A percentile compares a stretch with the other conserved stretches of the same genome.
phyloP scores from a whole-genome alignment of 192 early-diverging fungal species.

The Backusella sp. region DNA sequence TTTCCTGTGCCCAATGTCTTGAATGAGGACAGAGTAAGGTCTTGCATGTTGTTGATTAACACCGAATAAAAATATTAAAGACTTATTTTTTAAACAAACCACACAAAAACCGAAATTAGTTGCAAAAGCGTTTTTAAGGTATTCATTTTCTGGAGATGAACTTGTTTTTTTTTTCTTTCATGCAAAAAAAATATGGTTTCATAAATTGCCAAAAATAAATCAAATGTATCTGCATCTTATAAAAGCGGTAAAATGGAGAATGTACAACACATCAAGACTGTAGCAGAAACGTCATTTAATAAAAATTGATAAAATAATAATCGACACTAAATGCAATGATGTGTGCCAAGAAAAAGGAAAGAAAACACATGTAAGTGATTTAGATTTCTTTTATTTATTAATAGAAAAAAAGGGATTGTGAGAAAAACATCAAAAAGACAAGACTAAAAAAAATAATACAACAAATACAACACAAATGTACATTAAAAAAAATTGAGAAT shows the following conservation, averaged over 20 bases:
- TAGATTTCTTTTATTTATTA: background rate
- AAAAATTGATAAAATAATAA: background rate
- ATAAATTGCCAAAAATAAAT: background rate
- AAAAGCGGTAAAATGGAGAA: background rate
- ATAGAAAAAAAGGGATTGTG: background rate
- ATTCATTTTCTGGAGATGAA: too few relatives aligned
- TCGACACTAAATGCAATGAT: background rate
- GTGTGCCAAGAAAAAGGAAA: background rate
- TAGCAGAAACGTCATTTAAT: background rate
- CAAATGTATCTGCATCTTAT: background rate
- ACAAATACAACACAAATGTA: background rate
- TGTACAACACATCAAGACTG: background rate
- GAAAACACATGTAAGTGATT: background rate
- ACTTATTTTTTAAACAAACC: too few relatives aligned
- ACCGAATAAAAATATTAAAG: too few relatives aligned
- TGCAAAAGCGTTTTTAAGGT: too few relatives aligned
- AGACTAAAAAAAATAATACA: background rate
- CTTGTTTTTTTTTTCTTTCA: background rate
- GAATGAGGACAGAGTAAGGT: too few relatives aligned
- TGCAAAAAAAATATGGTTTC: background rate
- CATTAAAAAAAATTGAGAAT: background rate
- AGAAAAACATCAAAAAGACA: background rate
- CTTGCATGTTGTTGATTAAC: too few relatives aligned
- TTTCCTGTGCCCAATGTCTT: too few relatives aligned
- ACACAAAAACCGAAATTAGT: too few relatives aligned